phyloP scores from a whole-genome alignment of 2,329 filamentous ascomycete genomes.

The Fusarium tuaranense region DNA sequence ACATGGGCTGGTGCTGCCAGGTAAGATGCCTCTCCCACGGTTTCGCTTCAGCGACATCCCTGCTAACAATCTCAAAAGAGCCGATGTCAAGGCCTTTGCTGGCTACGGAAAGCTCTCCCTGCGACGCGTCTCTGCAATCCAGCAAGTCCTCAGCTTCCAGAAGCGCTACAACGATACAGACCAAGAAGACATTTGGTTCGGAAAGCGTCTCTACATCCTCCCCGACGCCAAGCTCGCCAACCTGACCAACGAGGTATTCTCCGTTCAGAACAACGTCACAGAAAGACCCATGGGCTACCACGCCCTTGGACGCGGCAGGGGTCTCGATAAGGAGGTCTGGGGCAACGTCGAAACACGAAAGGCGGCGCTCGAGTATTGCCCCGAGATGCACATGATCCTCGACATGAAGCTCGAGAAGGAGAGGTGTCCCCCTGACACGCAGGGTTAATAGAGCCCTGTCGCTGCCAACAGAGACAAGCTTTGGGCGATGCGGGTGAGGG shows the following conservation, averaged over 20 bases:
- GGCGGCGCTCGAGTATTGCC: not conserved
- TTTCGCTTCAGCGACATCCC: not conserved
- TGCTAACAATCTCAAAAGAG: not conserved
- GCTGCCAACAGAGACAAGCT: not conserved
- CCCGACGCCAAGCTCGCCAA: not conserved
- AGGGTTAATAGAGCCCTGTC: not conserved
- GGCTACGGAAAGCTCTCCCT: slow-evolving; percentile 5
- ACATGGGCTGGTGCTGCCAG: slow-evolving; percentile 1
- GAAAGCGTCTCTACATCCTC: not conserved
- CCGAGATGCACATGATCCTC: slow-evolving; percentile 3
- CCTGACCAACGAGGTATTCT: not conserved
- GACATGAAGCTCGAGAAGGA: slow-evolving; percentile 4
- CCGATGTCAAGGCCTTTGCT: not conserved
- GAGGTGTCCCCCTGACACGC: not conserved
- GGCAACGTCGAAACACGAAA: not conserved
- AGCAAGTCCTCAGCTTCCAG: slow-evolving; percentile 1
- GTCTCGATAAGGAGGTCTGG: not conserved
- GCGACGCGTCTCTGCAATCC: not conserved
- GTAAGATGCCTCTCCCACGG: not conserved
- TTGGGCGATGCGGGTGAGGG: not conserved
- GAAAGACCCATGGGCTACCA: not conserved
- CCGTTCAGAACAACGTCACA: not conserved
- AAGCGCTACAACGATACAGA: slow-evolving; percentile 1
- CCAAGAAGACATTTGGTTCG: not conserved
- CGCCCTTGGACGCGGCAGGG: not conserved